Percentiles rank a stretch among this genome's conserved stretches.
phyloP scores from a whole-genome alignment of 768 basidiomycete species.

The Lactarius hatsudake region DNA sequence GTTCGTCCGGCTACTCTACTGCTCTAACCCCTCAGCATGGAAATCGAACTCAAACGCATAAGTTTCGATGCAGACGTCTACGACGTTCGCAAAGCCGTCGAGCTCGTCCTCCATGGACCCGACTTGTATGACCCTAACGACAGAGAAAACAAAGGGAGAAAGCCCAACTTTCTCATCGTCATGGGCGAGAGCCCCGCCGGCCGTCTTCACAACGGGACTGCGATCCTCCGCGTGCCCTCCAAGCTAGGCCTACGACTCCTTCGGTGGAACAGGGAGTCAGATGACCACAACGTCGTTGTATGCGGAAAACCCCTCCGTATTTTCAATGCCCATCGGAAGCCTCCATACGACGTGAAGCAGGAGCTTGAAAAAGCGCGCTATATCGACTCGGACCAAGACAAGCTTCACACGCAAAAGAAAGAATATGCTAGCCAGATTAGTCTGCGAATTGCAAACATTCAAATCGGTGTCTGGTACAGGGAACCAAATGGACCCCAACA shows the following conservation, averaged over 20 bases:
- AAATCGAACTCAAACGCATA: conserved; percentile 38
- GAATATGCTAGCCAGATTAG: conserved; percentile 40
- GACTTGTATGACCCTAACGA: conserved; percentile 40
- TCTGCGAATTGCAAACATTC: conserved; percentile 58
- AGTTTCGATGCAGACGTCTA: conserved; percentile 45
- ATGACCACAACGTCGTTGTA: conserved; percentile 31
- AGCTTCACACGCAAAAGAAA: conserved; percentile 27
- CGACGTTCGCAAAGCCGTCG: conserved; percentile 56
- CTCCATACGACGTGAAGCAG: conserved; percentile 14
- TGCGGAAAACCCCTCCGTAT: conserved; percentile 29
- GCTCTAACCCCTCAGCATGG: conserved; percentile 33
- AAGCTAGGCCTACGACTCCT: conserved; percentile 47
- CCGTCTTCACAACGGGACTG: conserved; percentile 55
- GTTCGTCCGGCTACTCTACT: neutral
- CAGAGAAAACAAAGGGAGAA: conserved; percentile 30
- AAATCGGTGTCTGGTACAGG: conserved; percentile 62
- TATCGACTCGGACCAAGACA: conserved; percentile 34
- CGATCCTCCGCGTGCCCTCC: conserved; percentile 34
- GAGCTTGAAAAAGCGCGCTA: conserved; percentile 36
- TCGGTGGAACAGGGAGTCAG: conserved; percentile 38
- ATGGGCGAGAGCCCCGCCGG: conserved; percentile 51
- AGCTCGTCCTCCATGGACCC: conserved; percentile 54
- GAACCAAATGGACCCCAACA: conserved; percentile 22
- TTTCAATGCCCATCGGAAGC: conserved; percentile 9
- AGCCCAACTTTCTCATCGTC: conserved; percentile 59